Percentiles rank a stretch among this genome's conserved stretches.
These are phyloP conservation scores for Rhynchospora tenuis DNA, from an alignment of 176 grass and related monocot species.

Conservation along the genomic window DNA sequence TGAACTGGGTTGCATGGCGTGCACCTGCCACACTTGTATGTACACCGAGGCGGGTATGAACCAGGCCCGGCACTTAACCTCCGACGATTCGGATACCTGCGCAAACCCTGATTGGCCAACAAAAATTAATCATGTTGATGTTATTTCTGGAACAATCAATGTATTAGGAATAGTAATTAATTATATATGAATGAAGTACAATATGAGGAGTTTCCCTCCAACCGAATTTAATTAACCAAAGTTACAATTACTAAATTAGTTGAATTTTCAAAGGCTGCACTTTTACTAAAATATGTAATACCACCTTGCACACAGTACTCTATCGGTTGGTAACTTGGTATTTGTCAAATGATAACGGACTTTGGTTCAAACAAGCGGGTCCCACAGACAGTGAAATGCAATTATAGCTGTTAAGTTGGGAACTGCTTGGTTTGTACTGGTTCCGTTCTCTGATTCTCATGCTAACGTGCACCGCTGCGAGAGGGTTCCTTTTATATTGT, in stretches of 20 bases:
- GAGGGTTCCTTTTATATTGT: background rate
- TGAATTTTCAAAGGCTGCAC: background rate
- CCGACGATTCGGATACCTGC: background rate
- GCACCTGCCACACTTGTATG: conserved; percentile 24
- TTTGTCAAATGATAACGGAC: background rate
- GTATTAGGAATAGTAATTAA: no score
- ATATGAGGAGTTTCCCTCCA: no score
- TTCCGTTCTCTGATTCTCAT: background rate
- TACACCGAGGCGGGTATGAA: conserved; percentile 26
- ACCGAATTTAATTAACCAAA: no score
- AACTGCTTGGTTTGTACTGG: background rate
- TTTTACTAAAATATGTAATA: background rate
- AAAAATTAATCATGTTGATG: background rate
- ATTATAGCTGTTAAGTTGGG: background rate
- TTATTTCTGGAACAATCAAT: background rate
- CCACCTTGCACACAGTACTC: background rate
- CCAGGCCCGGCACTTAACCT: conserved; percentile 15
- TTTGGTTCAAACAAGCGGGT: background rate
- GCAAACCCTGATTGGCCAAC: background rate
- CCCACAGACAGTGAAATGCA: background rate
- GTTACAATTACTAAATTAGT: background rate
- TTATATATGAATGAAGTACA: no score
- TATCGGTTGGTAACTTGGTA: background rate
- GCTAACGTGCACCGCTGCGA: background rate
- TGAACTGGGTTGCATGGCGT: conserved; percentile 31